These are phyloP conservation scores for Chlamydomonas schloesseri DNA, from an alignment of 139 green algal genomes.

Conservation along the genomic window DNA sequence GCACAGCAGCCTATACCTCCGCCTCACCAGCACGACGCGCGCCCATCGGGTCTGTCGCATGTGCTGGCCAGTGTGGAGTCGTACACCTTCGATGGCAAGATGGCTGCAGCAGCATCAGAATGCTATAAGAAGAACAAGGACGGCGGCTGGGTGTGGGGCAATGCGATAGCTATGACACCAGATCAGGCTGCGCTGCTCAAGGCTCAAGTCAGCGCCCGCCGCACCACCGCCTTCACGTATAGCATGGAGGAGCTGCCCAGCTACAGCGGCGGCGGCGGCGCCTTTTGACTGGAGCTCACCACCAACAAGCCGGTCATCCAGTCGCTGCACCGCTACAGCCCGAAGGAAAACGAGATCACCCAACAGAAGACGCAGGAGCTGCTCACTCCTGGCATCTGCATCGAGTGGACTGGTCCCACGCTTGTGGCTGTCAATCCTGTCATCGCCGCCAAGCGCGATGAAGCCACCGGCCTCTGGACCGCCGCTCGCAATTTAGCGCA, in stretches of 20 bases:
- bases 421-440: background rate
- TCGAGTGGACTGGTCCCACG: background rate
- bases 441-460: background rate
- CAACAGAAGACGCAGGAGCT: background rate
- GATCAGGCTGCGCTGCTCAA: no score
- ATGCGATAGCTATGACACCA: no score
- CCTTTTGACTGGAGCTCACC: background rate
- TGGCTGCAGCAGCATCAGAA: no score
- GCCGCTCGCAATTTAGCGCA: no score
- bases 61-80: no score
- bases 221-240: background rate
- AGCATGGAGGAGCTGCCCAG: background rate
- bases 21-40: no score
- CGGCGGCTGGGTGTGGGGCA: no score
- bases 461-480: background rate
- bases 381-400: background rate
- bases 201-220: background rate
- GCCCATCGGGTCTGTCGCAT: no score
- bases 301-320: background rate
- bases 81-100: no score
- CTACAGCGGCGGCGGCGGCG: background rate
- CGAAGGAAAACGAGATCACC: background rate
- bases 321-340: no score
- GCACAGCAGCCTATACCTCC: no score
- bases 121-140: no score